phyloP scores from a whole-genome alignment of 2,329 filamentous ascomycete species.

The Xylariaceae sp. region DNA sequence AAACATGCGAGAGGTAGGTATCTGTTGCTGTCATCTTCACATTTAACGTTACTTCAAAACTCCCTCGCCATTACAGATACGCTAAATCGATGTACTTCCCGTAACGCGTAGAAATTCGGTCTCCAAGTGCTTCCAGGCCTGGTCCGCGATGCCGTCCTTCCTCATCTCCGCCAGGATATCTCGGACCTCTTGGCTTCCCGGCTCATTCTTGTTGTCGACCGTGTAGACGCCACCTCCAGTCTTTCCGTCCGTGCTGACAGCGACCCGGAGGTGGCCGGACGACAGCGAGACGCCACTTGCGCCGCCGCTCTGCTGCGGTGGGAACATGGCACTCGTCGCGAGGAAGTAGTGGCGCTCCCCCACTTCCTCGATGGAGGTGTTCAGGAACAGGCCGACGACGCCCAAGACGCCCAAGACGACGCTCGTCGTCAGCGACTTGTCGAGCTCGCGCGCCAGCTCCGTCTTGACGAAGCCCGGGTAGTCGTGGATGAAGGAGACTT shows the following conservation, averaged over 20 bases:
- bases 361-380: slow-evolving; percentile 21
- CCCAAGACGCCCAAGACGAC: slow-evolving; percentile 5
- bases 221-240: slow-evolving; percentile 9
- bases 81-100: neutral
- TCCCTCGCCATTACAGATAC: too few relatives aligned
- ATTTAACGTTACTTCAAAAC: too few relatives aligned
- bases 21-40: too few relatives aligned
- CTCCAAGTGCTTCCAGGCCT: slow-evolving; percentile 24
- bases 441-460: slow-evolving; percentile 15
- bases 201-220: slow-evolving; percentile 3
- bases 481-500: slow-evolving; percentile 17
- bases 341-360: slow-evolving; percentile 33
- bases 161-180: slow-evolving; percentile 25
- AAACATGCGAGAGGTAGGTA: too few relatives aligned
- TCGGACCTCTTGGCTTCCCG: slow-evolving; percentile 18
- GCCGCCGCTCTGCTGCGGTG: slow-evolving; percentile 14
- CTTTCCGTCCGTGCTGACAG: slow-evolving; percentile 1
- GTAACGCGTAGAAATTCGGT: slow-evolving; percentile 9
- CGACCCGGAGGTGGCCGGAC: neutral
- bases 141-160: slow-evolving; percentile 28
- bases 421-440: slow-evolving; percentile 1
- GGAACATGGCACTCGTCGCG: slow-evolving; percentile 31
- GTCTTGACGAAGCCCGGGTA: slow-evolving; percentile 18
- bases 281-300: slow-evolving; percentile 1
- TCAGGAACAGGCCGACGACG: slow-evolving; percentile 9